phyloP scores from a whole-genome alignment of 345 rosid species.

The Corymbia maculata region DNA sequence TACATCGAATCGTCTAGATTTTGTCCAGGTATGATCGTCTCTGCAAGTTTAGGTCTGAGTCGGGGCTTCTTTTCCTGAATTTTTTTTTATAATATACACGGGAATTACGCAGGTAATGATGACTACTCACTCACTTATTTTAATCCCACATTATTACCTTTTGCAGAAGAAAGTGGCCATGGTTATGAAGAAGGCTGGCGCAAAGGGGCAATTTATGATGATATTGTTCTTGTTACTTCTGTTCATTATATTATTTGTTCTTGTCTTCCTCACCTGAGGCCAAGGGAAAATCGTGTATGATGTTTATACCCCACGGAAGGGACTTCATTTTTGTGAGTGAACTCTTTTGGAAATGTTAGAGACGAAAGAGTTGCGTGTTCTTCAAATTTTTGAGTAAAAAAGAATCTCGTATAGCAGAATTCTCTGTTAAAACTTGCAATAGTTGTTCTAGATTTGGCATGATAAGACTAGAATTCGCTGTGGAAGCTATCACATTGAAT shows the following conservation, averaged over 20 bases:
- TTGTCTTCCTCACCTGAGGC: constrained; percentile 67
- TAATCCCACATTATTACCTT: neutral
- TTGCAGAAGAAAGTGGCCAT: constrained; percentile 92
- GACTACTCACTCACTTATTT: neutral
- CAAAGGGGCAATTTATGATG: constrained; percentile 95
- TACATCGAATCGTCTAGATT: constrained; percentile 85
- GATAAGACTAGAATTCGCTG: neutral
- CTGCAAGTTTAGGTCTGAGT: neutral
- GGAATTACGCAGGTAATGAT: neutral
- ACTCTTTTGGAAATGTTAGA: neutral
- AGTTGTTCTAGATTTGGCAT: neutral
- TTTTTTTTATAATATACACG: neutral
- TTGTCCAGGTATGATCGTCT: constrained; percentile 62
- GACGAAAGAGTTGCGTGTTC: neutral
- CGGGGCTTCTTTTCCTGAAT: neutral
- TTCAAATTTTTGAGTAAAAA: neutral
- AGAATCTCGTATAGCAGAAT: neutral
- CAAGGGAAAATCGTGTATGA: neutral
- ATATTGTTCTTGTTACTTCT: constrained; percentile 63
- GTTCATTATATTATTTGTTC: constrained; percentile 81
- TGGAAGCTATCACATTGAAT: neutral
- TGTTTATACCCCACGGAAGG: neutral
- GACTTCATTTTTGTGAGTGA: neutral
- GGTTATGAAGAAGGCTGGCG: constrained; percentile 98
- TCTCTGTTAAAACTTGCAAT: neutral